Base-by-base conservation (phyloP, 495 filamentous ascomycete species). In the Ramalina intermedia region DNA sequence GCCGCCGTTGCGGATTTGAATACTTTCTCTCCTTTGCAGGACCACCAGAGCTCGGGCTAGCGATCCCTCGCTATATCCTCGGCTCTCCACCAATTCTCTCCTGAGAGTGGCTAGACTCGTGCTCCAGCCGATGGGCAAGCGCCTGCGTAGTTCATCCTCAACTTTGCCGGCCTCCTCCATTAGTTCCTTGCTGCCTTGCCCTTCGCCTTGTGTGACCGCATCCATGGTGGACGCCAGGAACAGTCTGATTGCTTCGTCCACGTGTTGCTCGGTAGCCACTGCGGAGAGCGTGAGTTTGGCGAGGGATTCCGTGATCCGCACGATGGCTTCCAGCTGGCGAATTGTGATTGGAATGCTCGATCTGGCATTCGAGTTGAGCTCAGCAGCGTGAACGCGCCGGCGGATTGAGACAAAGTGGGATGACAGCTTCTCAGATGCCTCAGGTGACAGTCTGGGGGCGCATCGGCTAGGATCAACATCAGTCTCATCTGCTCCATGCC, bases 181-280 rank as follows among this genome's bases (percentile, higher is more conserved):
- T 43, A 96, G 72, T 66, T 96, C 91, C 56, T 81, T 81, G 65
- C 75, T 85, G 41, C 84, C 85, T 51, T 84, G 77, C 45, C 78
- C 80, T 47, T 82, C 79, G 24, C 90, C 91, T 58, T 94, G 87
- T 39, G 84, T 86, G 37, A 96, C 86, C 3, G 91, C 91, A 64
- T 99, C 90, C 91, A 99, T 99, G 43, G 91, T 99, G 2, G 79
- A 85, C 39, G 90, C 93, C 4, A 99, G 69, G 81, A 99, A 99
- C 26, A 99, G 77, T 0, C 93, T 82, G 58, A 99, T 99, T 2
- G 93, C 91, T 68, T 99, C 91, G 61, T 99, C 88, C 43, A 99
- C 91, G 64, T 99, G 91, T 45, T 76, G 71, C 64, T 94, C 88
- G 1, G 81, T 87, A 18, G 89, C 91, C 24, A 95, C 71, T 23